phyloP scores from a whole-genome alignment of 495 filamentous ascomycete species.

The Amorphotheca resinae region DNA sequence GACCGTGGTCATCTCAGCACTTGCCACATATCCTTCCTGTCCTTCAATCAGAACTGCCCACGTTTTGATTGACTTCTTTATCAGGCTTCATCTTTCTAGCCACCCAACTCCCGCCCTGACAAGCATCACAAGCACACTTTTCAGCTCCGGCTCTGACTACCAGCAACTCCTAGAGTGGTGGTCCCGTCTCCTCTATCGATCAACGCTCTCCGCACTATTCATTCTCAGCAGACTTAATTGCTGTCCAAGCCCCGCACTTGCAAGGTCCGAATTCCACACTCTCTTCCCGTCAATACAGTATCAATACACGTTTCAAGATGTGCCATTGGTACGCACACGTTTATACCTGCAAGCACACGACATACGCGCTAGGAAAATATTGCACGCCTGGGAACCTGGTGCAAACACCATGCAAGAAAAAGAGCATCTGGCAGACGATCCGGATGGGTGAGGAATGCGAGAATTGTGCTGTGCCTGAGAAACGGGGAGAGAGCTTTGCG shows the following conservation, averaged over 20 bases:
- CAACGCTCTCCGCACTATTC: background rate
- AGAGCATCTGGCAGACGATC: conserved; percentile 20
- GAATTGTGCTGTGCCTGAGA: conserved; percentile 16
- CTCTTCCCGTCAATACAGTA: no score
- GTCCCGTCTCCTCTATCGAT: background rate
- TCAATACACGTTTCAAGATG: conserved; percentile 6
- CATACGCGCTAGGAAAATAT: conserved; percentile 17
- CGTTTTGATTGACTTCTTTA: no score
- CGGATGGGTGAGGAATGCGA: conserved; percentile 18
- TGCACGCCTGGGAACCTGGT: conserved; percentile 10
- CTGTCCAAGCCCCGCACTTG: background rate
- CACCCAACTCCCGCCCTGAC: no score
- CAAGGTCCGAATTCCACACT: background rate
- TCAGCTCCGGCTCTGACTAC: no score
- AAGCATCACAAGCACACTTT: no score
- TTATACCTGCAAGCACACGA: conserved; percentile 17
- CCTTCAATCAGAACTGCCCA: no score
- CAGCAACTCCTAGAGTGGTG: background rate
- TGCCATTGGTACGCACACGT: conserved; percentile 19
- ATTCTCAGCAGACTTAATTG: background rate
- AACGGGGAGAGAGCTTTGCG: background rate
- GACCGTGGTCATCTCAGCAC: no score
- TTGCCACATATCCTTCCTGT: no score
- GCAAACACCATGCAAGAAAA: conserved; percentile 21
- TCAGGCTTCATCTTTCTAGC: no score